Percentiles rank a stretch among this genome's conserved stretches.
phyloP scores from a whole-genome alignment of 176 grass and related monocot genomes.

The Stipa capillata region DNA sequence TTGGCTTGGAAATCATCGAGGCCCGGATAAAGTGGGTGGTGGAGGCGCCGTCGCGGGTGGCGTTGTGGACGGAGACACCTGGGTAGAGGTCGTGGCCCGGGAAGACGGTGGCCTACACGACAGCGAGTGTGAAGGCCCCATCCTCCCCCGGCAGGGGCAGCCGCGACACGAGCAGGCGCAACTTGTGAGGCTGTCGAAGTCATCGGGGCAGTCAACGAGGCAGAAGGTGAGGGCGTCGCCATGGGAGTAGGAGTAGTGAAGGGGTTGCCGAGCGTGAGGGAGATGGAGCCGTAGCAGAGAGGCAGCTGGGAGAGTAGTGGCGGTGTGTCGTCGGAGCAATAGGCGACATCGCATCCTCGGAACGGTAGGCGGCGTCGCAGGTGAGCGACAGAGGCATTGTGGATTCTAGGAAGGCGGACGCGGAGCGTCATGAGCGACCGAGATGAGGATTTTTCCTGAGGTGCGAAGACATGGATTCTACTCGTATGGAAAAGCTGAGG shows the following conservation, averaged over 20 bases:
- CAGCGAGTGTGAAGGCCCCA: neutral
- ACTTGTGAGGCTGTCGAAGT: neutral
- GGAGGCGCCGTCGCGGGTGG: slow-evolving; percentile 6
- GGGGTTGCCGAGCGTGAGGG: neutral
- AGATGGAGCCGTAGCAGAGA: no score
- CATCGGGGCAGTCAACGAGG: neutral
- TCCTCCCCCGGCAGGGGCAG: neutral
- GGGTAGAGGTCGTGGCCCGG: neutral
- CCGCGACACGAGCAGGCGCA: neutral
- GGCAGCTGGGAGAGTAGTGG: no score
- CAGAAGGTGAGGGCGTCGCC: neutral
- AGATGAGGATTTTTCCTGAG: no score
- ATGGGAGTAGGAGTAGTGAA: neutral
- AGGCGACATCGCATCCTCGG: no score
- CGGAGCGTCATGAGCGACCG: no score
- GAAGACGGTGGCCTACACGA: neutral
- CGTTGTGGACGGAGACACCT: neutral
- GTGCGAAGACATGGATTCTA: no score
- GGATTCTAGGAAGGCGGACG: no score
- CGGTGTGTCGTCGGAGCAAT: no score
- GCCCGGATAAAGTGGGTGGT: slow-evolving; percentile 29
- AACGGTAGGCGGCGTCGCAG: no score
- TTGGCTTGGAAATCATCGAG: neutral
- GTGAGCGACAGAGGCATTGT: no score
- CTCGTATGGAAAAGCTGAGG: no score